A percentile compares a stretch with the other conserved stretches of the same genome.
Conservation (phyloP, 73 alveolate genomes). For the Blepharisma stoltei region DNA sequence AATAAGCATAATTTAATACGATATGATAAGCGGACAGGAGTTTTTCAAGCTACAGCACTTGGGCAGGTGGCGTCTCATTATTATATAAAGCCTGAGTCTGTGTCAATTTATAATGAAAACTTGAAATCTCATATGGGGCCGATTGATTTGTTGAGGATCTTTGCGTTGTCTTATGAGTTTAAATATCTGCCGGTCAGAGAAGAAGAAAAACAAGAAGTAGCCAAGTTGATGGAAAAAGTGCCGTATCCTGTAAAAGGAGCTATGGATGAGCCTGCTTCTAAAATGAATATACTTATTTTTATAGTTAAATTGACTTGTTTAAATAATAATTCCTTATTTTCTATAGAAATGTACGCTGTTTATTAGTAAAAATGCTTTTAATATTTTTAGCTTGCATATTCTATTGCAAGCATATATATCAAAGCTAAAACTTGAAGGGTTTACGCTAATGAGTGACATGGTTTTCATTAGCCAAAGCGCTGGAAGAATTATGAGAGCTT, state of each 20-base stretch:
- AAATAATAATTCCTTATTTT: background rate
- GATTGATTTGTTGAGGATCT: slow-evolving; percentile 95
- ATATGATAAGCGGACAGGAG: slow-evolving; percentile 88
- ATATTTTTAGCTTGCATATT: too few relatives aligned
- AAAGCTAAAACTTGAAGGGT: slow-evolving; percentile 96
- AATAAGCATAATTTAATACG: slow-evolving; percentile 78
- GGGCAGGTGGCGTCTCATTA: slow-evolving; percentile 98
- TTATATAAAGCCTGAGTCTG: slow-evolving; percentile 94
- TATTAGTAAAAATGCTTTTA: background rate
- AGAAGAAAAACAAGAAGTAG: slow-evolving; percentile 89
- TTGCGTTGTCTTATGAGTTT: slow-evolving; percentile 96
- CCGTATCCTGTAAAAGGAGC: slow-evolving; percentile 99
- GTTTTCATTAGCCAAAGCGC: slow-evolving; percentile 97
- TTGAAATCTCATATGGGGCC: slow-evolving; percentile 95
- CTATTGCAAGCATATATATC: slow-evolving; percentile 87
- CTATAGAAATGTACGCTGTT: background rate
- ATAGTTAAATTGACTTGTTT: slow-evolving; percentile 89
- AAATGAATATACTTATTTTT: too few relatives aligned
- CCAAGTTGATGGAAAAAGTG: slow-evolving; percentile 79
- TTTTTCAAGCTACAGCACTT: slow-evolving; percentile 79
- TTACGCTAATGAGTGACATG: slow-evolving; percentile 98
- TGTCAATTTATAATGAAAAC: slow-evolving; percentile 94
- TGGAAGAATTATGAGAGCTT: slow-evolving; percentile 98
- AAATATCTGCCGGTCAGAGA: slow-evolving; percentile 98
- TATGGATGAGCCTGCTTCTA: slow-evolving; percentile 95